A percentile compares a stretch with the other conserved stretches of the same genome.
These are phyloP conservation scores for Xylaria castorea DNA, from an alignment of 495 filamentous ascomycete genomes.

Conservation along the genomic window DNA sequence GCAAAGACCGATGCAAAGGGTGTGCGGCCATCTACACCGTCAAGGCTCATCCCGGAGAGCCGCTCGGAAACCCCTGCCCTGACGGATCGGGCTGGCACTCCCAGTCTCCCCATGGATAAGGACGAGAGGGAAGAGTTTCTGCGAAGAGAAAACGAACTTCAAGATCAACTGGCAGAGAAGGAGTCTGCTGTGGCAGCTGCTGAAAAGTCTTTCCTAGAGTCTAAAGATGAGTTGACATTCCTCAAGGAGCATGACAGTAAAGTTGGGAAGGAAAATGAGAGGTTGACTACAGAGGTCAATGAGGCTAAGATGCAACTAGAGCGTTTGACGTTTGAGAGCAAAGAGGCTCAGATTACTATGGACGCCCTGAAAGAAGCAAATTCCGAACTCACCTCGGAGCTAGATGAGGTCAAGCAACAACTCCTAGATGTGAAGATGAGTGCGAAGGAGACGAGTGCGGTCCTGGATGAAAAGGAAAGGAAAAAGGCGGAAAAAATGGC, in stretches of 20 bases:
- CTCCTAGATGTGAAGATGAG: constrained; percentile 94
- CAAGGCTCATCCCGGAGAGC: constrained; percentile 78
- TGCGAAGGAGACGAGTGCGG: constrained; percentile 88
- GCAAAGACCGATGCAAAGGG: constrained; percentile 66
- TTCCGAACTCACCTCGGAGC: constrained; percentile 83
- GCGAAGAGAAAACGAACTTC: constrained; percentile 92
- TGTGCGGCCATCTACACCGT: constrained; percentile 80
- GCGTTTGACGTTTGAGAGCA: constrained; percentile 92
- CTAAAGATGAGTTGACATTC: constrained; percentile 79
- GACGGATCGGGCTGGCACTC: constrained; percentile 81
- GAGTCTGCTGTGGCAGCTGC: constrained; percentile 79
- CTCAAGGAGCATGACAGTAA: constrained; percentile 83
- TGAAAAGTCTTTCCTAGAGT: constrained; percentile 79
- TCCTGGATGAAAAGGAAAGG: constrained; percentile 94
- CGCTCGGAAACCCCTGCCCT: constrained; percentile 71
- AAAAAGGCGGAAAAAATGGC: constrained; percentile 99
- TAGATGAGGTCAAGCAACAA: constrained; percentile 96
- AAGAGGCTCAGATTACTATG: constrained; percentile 97
- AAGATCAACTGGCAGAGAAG: constrained; percentile 93
- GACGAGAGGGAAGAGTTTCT: constrained; percentile 97
- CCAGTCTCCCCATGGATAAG: constrained; percentile 87
- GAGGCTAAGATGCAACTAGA: constrained; percentile 95
- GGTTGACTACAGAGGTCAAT: constrained; percentile 80
- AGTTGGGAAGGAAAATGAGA: constrained; percentile 86
- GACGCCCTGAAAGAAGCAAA: constrained; percentile 97